These are phyloP conservation scores for Microdochium trichocladiopsis DNA, from an alignment of 2,329 filamentous ascomycete genomes.

Conservation along the genomic window DNA sequence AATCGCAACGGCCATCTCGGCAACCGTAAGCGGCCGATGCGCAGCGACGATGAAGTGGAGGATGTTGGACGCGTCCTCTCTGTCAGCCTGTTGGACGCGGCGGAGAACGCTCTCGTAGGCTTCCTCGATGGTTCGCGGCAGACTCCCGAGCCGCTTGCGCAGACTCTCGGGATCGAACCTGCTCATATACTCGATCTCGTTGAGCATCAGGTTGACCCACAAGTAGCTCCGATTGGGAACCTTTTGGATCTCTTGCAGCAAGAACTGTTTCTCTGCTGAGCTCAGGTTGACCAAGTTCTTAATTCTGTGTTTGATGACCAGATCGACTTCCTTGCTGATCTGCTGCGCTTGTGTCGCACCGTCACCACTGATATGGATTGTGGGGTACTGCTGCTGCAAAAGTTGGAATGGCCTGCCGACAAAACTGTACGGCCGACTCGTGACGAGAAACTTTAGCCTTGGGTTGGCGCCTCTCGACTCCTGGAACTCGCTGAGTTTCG, in stretches of 20 bases:
- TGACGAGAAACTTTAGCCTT: conserved; percentile 29
- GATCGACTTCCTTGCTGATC: conserved; percentile 22
- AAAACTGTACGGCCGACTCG: conserved; percentile 24
- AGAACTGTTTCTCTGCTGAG: background rate
- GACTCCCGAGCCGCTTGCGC: conserved; percentile 5
- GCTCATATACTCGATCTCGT: conserved; percentile 7
- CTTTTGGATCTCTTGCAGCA: conserved; percentile 5
- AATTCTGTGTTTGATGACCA: conserved; percentile 14
- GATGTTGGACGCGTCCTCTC: conserved; percentile 15
- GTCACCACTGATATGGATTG: conserved; percentile 21
- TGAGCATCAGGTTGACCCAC: conserved; percentile 13
- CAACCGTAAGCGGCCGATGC: conserved; percentile 18
- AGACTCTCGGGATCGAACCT: conserved; percentile 4
- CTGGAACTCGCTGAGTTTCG: conserved; percentile 17
- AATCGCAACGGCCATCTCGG: conserved; percentile 23
- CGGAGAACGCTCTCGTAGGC: conserved; percentile 27
- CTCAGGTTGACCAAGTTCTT: background rate
- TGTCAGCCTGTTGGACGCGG: conserved; percentile 13
- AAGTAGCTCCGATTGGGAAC: conserved; percentile 15
- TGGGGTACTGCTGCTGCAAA: conserved; percentile 9
- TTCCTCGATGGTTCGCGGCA: conserved; percentile 17
- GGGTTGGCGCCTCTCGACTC: background rate
- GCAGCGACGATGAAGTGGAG: conserved; percentile 26
- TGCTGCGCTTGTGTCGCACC: conserved; percentile 14
- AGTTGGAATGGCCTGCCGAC: conserved; percentile 16